Evolutionary conservation across 768 basidiomycete genomes (phyloP).

Genomic region (Mycena latifolia): DNA sequence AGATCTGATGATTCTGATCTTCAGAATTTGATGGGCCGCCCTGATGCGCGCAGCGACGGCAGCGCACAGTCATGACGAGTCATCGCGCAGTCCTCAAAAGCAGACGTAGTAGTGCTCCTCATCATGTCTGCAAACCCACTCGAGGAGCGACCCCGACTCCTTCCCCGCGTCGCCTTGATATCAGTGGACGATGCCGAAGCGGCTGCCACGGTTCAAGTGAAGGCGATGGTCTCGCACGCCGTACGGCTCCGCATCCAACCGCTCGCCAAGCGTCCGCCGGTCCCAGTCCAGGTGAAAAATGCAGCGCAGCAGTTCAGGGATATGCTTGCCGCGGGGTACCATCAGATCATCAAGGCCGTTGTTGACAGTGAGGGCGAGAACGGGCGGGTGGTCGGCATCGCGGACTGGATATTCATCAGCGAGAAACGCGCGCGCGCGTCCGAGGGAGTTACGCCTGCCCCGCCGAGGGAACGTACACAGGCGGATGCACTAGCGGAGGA

Average conservation of each 20-base stretch:
- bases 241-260: slow-evolving; percentile 15
- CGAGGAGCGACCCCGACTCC: no score
- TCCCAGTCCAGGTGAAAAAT: slow-evolving; percentile 1
- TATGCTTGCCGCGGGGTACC: neutral
- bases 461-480: slow-evolving; percentile 3
- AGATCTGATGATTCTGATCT: no score
- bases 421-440: neutral
- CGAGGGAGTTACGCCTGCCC: neutral
- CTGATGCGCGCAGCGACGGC: no score
- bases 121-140: no score
- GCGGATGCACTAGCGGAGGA: slow-evolving; percentile 3
- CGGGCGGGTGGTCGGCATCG: slow-evolving; percentile 3
- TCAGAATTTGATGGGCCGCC: no score
- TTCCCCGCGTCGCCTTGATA: no score
- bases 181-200: neutral
- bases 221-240: neutral
- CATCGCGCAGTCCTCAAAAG: no score
- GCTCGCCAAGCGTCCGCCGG: slow-evolving; percentile 2
- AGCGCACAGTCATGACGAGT: no score
- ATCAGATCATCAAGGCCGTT: slow-evolving; percentile 16
- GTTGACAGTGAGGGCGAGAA: neutral
- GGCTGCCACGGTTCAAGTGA: slow-evolving; percentile 6
- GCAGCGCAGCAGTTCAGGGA: neutral
- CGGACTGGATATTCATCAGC: slow-evolving; percentile 6
- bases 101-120: no score